Evolutionary conservation across 768 basidiomycete genomes (phyloP), one percentile per base, ranked within the genome.

Genomic region (Termitomyces sp.): DNA sequence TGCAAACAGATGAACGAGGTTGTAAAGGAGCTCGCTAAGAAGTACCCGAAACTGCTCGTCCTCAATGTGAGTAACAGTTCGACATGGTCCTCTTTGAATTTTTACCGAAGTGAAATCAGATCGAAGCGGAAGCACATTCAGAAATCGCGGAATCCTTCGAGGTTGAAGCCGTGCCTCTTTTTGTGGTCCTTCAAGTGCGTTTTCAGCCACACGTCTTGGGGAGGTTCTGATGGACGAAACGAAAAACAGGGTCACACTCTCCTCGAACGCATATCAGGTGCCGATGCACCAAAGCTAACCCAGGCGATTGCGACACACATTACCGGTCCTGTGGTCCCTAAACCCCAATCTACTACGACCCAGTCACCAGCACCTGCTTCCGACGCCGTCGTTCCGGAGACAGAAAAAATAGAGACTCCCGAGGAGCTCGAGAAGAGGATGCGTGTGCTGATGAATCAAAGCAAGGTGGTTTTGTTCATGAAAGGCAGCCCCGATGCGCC

Each of bases 61-160:
- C 76, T 98, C 14, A 82, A 89, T 69, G 93, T 90, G 72, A 56
- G 76, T 66, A 42, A 18, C 22, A 20, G 24, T 18, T 56, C 3
- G 20, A 36, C 32, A 39, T 50, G 9, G n/a, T 56, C 12, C 34
- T 37, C 32, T 1, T 5, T 40, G 22, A 51, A 32, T 37, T 5
- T n/a, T 49, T 5, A 26, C 6, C 9, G n/a, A 27, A 9, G 4
- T 12, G 39, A 27, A 13, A 7, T n/a, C 39, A 93, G 88, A 86
- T 95, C 4, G 90, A 96, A 64, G 94, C 93, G 3, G 93, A 95
- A 70, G 72, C 74, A 16, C 85, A 91, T 60, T 65, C 78, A 14
- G 94, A 95, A 48, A 95, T 99, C 57, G 79, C 93, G 5, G 95
- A 97, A 65, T 92, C 91, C 12, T 98, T 98, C 67, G 88, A 93